phyloP scores from a whole-genome alignment of 148 eudicot species.

The Diospyros kaki region DNA sequence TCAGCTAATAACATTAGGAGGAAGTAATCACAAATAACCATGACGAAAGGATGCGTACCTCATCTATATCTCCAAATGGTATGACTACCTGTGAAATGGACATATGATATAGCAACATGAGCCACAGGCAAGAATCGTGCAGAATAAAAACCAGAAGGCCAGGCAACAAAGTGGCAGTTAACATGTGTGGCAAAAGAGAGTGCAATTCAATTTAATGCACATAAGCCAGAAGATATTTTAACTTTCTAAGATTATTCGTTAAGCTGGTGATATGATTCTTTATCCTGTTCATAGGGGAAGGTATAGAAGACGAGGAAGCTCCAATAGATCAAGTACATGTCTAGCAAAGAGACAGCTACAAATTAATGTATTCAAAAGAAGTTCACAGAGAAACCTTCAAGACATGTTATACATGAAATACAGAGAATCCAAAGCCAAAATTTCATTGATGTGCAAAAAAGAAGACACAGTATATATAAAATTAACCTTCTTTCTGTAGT shows the following conservation, averaged over 20 bases:
- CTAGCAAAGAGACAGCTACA: neutral
- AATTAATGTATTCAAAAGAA: neutral
- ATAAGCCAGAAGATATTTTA: neutral
- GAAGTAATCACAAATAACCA: constrained; percentile 5
- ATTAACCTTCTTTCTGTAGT: no score
- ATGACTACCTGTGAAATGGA: constrained; percentile 63
- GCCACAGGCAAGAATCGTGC: neutral
- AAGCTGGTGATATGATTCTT: neutral
- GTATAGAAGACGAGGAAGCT: neutral
- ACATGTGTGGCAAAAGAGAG: neutral
- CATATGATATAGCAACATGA: constrained; percentile 8
- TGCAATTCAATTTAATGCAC: neutral
- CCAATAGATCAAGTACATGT: neutral
- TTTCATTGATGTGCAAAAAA: no score
- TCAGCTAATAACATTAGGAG: constrained; percentile 5
- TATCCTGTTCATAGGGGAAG: neutral
- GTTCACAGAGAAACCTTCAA: neutral
- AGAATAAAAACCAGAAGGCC: neutral
- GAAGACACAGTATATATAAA: no score
- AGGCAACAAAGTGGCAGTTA: neutral
- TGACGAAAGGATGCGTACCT: constrained; percentile 39
- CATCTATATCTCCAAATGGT: constrained; percentile 87
- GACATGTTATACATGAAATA: neutral
- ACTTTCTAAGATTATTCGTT: neutral
- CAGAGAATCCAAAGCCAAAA: neutral